Evolutionary conservation across 2,329 filamentous ascomycete species (phyloP), one percentile per base, ranked within the genome.

Genomic region (Trichoderma arundinaceum): DNA sequence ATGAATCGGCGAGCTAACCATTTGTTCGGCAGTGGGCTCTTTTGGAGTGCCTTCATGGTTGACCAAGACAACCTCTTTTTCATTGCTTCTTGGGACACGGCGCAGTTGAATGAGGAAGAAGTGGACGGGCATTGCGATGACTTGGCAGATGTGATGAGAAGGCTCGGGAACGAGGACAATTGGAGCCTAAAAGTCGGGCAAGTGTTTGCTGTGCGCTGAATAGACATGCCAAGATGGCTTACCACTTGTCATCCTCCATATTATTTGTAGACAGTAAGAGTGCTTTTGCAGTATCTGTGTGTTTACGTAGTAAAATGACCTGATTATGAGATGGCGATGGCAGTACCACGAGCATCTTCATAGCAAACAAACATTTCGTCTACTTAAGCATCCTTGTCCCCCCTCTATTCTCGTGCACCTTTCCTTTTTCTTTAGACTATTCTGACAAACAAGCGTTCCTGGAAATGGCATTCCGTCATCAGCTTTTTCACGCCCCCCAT

Each of bases 41-140:
- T 76, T 64, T 79, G 77, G 77, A 79, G 77, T 44, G 77, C 77
- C 1, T 79, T 77, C 63, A 75, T 75, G 74, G 57, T 77, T 12
- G 74, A 77, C 61, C 65, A 69, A 0, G 69, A 70, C 5, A 75
- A 74, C 49, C 44, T 79, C 43, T 73, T 77, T 48, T 77, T 78
- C 61, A 70, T 78, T 52, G 77, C 75, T 4, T 77, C 77, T 1
- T 78, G 77, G 77, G 77, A 79, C 49, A 79, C 77, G n/a, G 76
- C 77, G 1, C 77, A 79, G 69, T 70, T 79, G 73, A 77, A 74
- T 33, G 71, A 71, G 2, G 65, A 56, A 9, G 73, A 79, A 52
- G 69, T 78, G 0, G 74, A 78, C 22, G 67, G 44, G 0, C 68
- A 74, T 60, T 78, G 76, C 17, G 73, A 77, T 8, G 33, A 19